A percentile compares a stretch with the other conserved stretches of the same genome.
Conservation (phyloP, 2,329 filamentous ascomycete species). For the Nannizziopsis barbatae region DNA sequence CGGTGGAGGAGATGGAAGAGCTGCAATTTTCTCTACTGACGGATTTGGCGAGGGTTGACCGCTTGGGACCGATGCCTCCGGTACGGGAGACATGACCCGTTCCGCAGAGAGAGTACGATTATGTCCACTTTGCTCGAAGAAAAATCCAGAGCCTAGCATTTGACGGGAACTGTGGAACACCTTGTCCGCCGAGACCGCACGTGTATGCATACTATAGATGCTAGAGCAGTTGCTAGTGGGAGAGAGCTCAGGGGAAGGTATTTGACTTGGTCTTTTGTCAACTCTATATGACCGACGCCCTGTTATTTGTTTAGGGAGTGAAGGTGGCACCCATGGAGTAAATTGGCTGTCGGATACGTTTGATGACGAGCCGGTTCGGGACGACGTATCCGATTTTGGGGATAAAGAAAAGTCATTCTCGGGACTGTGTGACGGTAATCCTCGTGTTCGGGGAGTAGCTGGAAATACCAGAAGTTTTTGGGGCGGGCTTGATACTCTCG, state of each 20-base stretch:
- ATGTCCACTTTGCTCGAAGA: neutral
- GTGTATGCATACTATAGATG: conserved; percentile 1
- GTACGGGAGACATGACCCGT: conserved; percentile 5
- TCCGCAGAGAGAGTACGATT: conserved; percentile 4
- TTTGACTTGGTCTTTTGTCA: neutral
- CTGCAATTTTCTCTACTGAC: conserved; percentile 1
- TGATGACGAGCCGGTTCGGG: conserved; percentile 3
- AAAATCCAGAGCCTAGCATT: neutral
- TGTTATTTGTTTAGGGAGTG: neutral
- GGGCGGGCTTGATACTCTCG: conserved; percentile 1
- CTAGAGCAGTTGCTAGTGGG: neutral
- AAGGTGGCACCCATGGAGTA: neutral
- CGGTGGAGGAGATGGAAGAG: conserved; percentile 2
- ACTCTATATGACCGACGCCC: neutral
- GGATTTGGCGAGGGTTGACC: neutral
- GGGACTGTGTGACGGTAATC: neutral
- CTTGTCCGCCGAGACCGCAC: conserved; percentile 5
- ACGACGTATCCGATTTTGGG: neutral
- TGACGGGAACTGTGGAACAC: neutral
- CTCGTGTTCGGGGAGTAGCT: neutral
- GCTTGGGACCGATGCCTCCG: neutral
- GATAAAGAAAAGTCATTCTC: neutral
- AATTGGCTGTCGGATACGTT: neutral
- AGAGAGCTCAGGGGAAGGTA: conserved; percentile 4
- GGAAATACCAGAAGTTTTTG: conserved; percentile 1